Evolutionary conservation across 2,329 filamentous ascomycete species (phyloP).

Genomic region (Penicillium frequentans): DNA sequence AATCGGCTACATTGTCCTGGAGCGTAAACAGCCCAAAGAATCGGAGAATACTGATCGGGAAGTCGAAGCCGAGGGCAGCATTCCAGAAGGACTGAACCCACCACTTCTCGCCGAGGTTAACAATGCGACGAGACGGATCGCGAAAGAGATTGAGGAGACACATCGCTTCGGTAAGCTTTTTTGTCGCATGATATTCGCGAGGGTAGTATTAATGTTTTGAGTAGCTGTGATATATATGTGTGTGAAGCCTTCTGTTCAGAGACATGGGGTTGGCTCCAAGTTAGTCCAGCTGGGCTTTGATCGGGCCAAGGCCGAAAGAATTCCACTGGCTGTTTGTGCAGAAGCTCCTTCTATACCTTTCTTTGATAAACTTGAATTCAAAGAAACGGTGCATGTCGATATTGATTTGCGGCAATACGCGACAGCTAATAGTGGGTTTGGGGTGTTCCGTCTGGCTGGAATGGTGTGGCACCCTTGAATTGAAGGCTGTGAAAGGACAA

Average conservation of each 20-base stretch:
- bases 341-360: conserved; percentile 16
- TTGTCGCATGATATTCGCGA: background rate
- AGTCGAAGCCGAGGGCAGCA: background rate
- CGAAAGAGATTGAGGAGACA: background rate
- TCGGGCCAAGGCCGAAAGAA: background rate
- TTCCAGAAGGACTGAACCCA: conserved; percentile 5
- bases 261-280: conserved; percentile 9
- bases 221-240: conserved; percentile 13
- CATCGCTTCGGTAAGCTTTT: conserved; percentile 2
- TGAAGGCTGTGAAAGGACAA: background rate
- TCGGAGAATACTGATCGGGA: background rate
- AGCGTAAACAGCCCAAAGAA: background rate
- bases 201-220: background rate
- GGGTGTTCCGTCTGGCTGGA: conserved; percentile 13
- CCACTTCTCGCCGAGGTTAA: conserved; percentile 1
- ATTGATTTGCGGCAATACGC: conserved; percentile 18
- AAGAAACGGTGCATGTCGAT: conserved; percentile 16
- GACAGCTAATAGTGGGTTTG: conserved; percentile 15
- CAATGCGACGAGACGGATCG: background rate
- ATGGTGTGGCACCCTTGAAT: conserved; percentile 13
- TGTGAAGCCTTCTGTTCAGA: conserved; percentile 7
- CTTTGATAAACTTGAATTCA: conserved; percentile 12
- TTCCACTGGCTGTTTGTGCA: conserved; percentile 4
- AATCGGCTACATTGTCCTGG: conserved; percentile 10
- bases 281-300: conserved; percentile 6